phyloP scores from a whole-genome alignment of 2,329 filamentous ascomycete species.

The Coleophoma cylindrospora region DNA sequence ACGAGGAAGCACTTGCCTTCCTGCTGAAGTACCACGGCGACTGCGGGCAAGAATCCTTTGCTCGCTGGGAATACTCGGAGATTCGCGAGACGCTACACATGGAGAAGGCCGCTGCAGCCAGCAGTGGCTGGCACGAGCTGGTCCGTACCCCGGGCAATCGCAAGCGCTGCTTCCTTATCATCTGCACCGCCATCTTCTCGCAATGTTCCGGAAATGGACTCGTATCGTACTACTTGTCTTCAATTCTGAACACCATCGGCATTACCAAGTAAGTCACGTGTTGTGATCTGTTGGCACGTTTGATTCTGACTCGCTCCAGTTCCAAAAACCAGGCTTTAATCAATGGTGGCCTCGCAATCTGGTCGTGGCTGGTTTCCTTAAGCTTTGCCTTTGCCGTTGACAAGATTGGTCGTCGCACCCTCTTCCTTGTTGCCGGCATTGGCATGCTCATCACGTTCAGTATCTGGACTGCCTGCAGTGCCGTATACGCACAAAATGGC shows the following conservation, averaged over 20 bases:
- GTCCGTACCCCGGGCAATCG: slow-evolving; percentile 53
- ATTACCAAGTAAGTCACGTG: slow-evolving; percentile 10
- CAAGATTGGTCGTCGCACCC: slow-evolving; percentile 21
- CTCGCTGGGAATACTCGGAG: slow-evolving; percentile 32
- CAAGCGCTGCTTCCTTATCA: slow-evolving; percentile 54
- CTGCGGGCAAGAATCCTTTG: slow-evolving; percentile 29
- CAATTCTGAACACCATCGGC: slow-evolving; percentile 15
- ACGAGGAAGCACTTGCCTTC: slow-evolving; percentile 20
- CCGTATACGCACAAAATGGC: slow-evolving; percentile 10
- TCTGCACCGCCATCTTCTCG: slow-evolving; percentile 59
- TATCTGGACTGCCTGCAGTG: slow-evolving; percentile 19
- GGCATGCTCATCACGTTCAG: slow-evolving; percentile 23
- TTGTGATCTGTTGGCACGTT: background rate
- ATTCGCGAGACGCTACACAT: slow-evolving; percentile 27
- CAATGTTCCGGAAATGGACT: slow-evolving; percentile 66
- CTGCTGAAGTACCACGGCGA: slow-evolving; percentile 31
- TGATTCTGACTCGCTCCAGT: slow-evolving; percentile 2
- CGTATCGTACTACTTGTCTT: slow-evolving; percentile 52
- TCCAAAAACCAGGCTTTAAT: slow-evolving; percentile 10
- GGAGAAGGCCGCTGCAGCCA: slow-evolving; percentile 6
- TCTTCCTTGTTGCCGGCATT: slow-evolving; percentile 23
- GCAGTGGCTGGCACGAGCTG: slow-evolving; percentile 34
- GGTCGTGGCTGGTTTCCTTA: slow-evolving; percentile 21
- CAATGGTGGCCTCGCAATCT: slow-evolving; percentile 22
- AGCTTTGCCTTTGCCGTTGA: slow-evolving; percentile 24